Percentiles rank a stretch among this genome's conserved stretches.
These are phyloP conservation scores for Geosiphon pyriformis DNA, from an alignment of 192 early-diverging fungal genomes.

Conservation along the genomic window DNA sequence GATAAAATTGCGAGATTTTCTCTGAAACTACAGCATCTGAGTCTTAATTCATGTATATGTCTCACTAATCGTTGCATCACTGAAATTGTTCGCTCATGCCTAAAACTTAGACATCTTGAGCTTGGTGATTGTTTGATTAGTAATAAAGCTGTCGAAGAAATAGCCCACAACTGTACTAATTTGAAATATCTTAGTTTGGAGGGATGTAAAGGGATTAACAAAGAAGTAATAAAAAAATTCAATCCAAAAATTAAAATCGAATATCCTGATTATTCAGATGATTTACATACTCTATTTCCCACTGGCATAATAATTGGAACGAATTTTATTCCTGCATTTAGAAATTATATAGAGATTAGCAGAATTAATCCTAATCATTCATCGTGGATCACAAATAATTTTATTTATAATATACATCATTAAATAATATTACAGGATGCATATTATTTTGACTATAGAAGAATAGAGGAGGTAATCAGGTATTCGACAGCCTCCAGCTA, in stretches of 20 bases:
- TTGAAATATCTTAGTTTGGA: slow-evolving; percentile 15
- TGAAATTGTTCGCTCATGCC: background rate
- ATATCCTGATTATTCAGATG: slow-evolving; percentile 10
- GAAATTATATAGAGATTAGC: slow-evolving; percentile 9
- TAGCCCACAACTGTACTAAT: slow-evolving; percentile 6
- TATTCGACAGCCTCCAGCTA: slow-evolving; percentile 16
- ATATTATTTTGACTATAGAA: background rate
- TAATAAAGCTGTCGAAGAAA: slow-evolving; percentile 9
- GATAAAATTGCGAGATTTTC: slow-evolving; percentile 14
- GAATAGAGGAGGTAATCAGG: slow-evolving; percentile 16
- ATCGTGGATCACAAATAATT: slow-evolving; percentile 13
- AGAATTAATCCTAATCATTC: slow-evolving; percentile 13
- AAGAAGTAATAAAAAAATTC: slow-evolving; percentile 9
- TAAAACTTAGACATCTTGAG: slow-evolving; percentile 14
- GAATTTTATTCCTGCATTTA: background rate
- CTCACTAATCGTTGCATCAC: slow-evolving; percentile 6
- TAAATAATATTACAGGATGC: no score
- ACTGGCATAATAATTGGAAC: background rate
- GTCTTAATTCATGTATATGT: slow-evolving; percentile 14
- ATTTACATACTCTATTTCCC: slow-evolving; percentile 1
- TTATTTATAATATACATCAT: no score
- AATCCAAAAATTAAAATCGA: slow-evolving; percentile 13
- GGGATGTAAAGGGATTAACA: slow-evolving; percentile 9
- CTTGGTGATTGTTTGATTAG: slow-evolving; percentile 8
- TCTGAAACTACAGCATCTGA: background rate